Percentiles rank a stretch among this genome's conserved stretches.
These are phyloP conservation scores for Cryptosporidium sp. DNA, from an alignment of 169 alveolate genomes.

Conservation along the genomic window DNA sequence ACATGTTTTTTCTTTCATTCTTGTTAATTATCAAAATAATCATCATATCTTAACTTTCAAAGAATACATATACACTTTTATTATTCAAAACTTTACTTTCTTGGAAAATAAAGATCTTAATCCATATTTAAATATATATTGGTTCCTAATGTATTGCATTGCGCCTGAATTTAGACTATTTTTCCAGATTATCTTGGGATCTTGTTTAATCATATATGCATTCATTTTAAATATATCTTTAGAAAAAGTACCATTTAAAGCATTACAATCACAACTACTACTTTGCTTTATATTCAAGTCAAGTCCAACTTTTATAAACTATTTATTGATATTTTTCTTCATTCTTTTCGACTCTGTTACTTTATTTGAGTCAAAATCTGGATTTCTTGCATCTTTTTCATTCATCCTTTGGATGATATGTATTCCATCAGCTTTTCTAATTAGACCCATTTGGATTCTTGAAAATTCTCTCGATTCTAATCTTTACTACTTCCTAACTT, in stretches of 20 bases:
- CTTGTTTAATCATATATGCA: not conserved
- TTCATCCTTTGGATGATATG: conserved; percentile 14
- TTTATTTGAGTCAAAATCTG: conserved; percentile 14
- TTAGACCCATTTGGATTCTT: conserved; percentile 50
- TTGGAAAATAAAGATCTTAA: conserved; percentile 36
- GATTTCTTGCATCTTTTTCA: conserved; percentile 1
- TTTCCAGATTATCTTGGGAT: conserved; percentile 28
- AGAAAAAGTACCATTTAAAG: conserved; percentile 11
- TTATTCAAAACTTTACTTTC: conserved; percentile 2
- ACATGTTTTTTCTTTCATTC: conserved; percentile 29
- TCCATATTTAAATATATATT: conserved; percentile 39
- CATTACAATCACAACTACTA: not conserved
- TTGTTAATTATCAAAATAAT: not conserved
- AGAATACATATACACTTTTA: not conserved
- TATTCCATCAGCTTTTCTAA: conserved; percentile 18
- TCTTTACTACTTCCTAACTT: conserved; percentile 15
- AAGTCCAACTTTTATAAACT: conserved; percentile 38
- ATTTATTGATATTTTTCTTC: conserved; percentile 8
- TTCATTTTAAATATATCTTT: not conserved
- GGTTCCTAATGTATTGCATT: conserved; percentile 45
- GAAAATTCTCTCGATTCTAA: conserved; percentile 45
- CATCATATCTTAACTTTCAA: not conserved
- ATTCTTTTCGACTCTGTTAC: conserved; percentile 49
- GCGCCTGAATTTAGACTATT: conserved; percentile 22
- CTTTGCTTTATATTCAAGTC: conserved; percentile 1